phyloP scores from a whole-genome alignment of 1,284 basidiomycete genomes.

The Omphalotus olearius region DNA sequence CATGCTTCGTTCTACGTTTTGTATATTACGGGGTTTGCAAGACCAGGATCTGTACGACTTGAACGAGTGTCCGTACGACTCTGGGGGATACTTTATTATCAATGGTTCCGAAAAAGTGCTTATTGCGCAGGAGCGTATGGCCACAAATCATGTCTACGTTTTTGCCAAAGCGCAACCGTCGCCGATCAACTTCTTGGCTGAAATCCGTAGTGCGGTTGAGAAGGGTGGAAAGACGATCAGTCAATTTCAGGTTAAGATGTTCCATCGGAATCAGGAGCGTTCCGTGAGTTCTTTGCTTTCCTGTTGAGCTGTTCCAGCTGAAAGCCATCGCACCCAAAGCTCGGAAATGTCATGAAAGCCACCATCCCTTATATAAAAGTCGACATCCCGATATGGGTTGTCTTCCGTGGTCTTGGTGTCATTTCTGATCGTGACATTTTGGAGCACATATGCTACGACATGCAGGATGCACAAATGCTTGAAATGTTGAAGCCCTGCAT shows the following conservation, averaged over 20 bases:
- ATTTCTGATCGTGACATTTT: slow-evolving; percentile 98
- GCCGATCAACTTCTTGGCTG: slow-evolving; percentile 93
- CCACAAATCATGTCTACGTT: slow-evolving; percentile 98
- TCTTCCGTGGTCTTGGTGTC: slow-evolving; percentile 97
- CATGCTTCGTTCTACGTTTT: slow-evolving; percentile 96
- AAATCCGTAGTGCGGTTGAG: slow-evolving; percentile 97
- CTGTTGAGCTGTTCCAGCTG: slow-evolving; percentile 10
- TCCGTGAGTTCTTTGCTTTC: slow-evolving; percentile 49
- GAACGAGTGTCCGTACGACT: slow-evolving; percentile 98
- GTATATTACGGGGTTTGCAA: slow-evolving; percentile 79
- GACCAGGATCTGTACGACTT: slow-evolving; percentile 85
- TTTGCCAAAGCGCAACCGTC: slow-evolving; percentile 98
- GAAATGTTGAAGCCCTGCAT: slow-evolving; percentile 99
- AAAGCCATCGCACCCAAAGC: slow-evolving; percentile 33
- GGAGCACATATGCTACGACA: slow-evolving; percentile 98
- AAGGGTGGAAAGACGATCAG: slow-evolving; percentile 98
- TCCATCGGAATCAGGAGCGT: slow-evolving; percentile 84
- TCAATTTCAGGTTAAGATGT: slow-evolving; percentile 98
- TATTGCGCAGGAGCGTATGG: slow-evolving; percentile 99
- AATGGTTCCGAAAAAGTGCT: slow-evolving; percentile 99
- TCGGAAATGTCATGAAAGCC: slow-evolving; percentile 94
- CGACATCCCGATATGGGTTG: slow-evolving; percentile 98
- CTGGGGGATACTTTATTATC: slow-evolving; percentile 99
- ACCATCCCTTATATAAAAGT: slow-evolving; percentile 98
- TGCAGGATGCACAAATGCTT: slow-evolving; percentile 92